Evolutionary conservation across 805 yeast species (phyloP), one percentile per base, ranked within the genome.

Genomic region (Yarrowia sp.): DNA sequence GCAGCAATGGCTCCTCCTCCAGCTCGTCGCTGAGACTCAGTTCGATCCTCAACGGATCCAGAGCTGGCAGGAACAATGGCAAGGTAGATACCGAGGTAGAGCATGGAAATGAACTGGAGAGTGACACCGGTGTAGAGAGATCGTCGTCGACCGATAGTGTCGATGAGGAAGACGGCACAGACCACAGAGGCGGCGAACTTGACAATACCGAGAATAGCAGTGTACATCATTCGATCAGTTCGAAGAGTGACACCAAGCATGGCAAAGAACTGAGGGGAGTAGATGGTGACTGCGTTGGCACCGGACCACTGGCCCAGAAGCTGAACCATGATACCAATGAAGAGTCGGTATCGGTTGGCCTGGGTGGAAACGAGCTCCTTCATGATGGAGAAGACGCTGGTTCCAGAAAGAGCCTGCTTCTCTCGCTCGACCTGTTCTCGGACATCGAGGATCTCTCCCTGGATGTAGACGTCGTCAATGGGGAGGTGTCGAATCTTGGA

Each of bases 281-380:
- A 83, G 49, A 82, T 80, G 1, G 86, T 82, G 42, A 83, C 73
- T 4, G 84, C 78, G 66, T 78, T 79, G 4, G 85, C 82, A 60
- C 85, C 84, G 21, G 82, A 77, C 85, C 85, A 83, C 71, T 83
- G 85, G 6, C 58, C 58, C 1, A 51, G 58, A 1, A 51, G 42
- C 24, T 51, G 86, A 21, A 78, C 73, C 62, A 70, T 63, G 44
- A 76, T 62, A 44, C 82, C 79, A 31, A 82, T 65, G 9, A 72
- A 66, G 44, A 82, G 73, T 71, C 85, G 75, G 71, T 79, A 79
- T 51, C 58, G n/a, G 42, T 51, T 51, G 5, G 58, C 58, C 63
- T 80, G 71, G 62, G 80, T 39, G 16, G 73, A 7, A 83, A 77
- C 53, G 69, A 73, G 35, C 73, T 74, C 6, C 68, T 24, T 35